Conservation (phyloP, 2,329 filamentous ascomycete species). For the Byssoonygena ceratinophila region DNA sequence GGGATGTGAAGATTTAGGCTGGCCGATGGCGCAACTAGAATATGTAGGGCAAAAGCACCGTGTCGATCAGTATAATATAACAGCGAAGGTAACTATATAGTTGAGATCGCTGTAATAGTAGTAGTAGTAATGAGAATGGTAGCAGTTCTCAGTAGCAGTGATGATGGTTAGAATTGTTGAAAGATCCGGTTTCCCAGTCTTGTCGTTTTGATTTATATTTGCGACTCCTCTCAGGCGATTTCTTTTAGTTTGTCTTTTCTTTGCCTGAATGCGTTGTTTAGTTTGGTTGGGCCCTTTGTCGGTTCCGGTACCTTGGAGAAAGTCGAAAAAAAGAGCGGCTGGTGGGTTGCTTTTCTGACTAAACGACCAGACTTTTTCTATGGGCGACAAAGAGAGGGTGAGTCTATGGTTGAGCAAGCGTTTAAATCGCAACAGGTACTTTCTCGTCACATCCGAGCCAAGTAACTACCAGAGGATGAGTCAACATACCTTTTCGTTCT, state of each 20-base stretch:
- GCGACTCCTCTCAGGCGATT: background rate
- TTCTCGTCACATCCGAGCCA: background rate
- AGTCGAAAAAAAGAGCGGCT: background rate
- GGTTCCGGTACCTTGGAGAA: conserved; percentile 5
- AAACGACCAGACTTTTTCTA: background rate
- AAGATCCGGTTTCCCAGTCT: background rate
- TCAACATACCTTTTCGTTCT: too few relatives aligned
- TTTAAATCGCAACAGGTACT: background rate
- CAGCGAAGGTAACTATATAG: background rate
- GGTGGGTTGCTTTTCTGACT: background rate
- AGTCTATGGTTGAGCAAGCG: background rate
- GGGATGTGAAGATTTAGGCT: background rate
- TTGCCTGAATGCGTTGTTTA: conserved; percentile 8
- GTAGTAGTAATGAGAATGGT: background rate
- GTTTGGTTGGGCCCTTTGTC: background rate
- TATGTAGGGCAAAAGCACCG: background rate
- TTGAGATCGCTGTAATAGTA: background rate
- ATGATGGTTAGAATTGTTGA: background rate
- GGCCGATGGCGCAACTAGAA: background rate
- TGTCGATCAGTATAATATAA: conserved; percentile 2
- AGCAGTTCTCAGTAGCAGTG: too few relatives aligned
- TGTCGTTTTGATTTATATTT: background rate
- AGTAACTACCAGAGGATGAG: conserved; percentile 3
- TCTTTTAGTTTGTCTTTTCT: background rate
- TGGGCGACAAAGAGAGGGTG: background rate